Base-by-base conservation (phyloP, 1,139 yeast species). In the Barnettozyma hawaiiensis region DNA sequence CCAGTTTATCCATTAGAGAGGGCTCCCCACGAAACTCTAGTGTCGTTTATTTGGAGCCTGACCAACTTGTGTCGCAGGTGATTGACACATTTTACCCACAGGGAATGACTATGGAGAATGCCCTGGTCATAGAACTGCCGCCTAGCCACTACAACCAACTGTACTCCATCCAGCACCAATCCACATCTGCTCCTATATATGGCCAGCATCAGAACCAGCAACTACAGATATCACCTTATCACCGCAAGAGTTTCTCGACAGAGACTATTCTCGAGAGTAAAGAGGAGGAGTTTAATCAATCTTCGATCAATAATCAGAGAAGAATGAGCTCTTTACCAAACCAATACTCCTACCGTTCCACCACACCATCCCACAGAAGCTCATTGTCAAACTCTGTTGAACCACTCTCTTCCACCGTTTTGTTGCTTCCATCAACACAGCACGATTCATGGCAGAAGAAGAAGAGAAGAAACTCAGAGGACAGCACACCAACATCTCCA, bases 71-170 rank as follows among this genome's bases (percentile, higher is more conserved):
- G 2, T 79, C 79, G 75, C 63, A 67, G 10, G 51, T 84, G 0
- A 53, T 85, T 16, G 89, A 83, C 47, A 66, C 66, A 24, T 72
- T 74, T 54, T 85, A 67, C 55, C 89, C 92, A 0, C 60, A 67
- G 15, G 90, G 90, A 0, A 85, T 84, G 90, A 49, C 62, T 2
- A 76, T 83, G 74, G 64, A 66, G 18, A 89, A 84, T 46, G 85
- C 95, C 0, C 68, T 85, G 18, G 58, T 83, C 2, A 70, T 84
- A 11, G 83, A 75, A 21, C 62, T 67, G 0, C 73, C 75, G 2
- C 49, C 35, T 7, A 42, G 37, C 11, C 16, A 43, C 6, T 40
- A 47, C 10, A 43, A 42, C 20, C 41, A 40, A n/a, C 26, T 15
- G 9, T 35, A 27, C 8, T 32, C 16, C 20, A n/a, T n/a, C n/a